A percentile compares a stretch with the other conserved stretches of the same genome.
phyloP scores from a whole-genome alignment of 169 alveolate genomes.

The Toxoplasma gondii region DNA sequence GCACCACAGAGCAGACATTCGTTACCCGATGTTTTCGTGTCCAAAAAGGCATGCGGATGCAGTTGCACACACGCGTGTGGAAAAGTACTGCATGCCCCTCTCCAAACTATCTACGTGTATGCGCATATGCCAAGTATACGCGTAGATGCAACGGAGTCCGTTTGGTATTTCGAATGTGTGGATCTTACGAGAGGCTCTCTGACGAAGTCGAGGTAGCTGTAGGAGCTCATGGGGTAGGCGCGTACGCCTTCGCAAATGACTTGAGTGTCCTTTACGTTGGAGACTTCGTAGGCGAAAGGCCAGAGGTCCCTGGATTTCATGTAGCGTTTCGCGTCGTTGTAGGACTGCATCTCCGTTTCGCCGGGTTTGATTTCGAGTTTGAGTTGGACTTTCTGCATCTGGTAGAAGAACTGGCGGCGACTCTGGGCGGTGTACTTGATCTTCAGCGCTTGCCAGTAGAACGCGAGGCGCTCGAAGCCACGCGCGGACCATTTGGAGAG shows the following conservation, averaged over 20 bases:
- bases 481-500: background rate
- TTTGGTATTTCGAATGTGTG: no score
- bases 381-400: constrained; percentile 71
- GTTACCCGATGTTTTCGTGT: no score
- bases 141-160: no score
- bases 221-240: constrained; percentile 79
- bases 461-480: background rate
- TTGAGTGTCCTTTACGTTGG: constrained; percentile 73
- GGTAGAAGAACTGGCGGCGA: constrained; percentile 76
- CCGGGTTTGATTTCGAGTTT: constrained; percentile 72
- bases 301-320: constrained; percentile 71
- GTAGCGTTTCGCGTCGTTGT: constrained; percentile 78
- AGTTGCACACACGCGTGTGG: no score
- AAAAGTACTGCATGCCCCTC: no score
- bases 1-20: no score
- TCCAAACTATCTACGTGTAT: no score
- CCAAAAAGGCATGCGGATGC: no score
- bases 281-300: constrained; percentile 79
- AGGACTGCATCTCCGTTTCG: constrained; percentile 77
- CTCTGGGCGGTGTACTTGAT: constrained; percentile 72
- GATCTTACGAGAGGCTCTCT: constrained; percentile 71
- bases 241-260: constrained; percentile 73
- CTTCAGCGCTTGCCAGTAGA: constrained; percentile 60
- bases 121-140: no score
- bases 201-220: constrained; percentile 79